Percentiles rank a stretch among this genome's conserved stretches.
phyloP scores from a whole-genome alignment of 2,329 filamentous ascomycete species.

The Alternaria longipes region DNA sequence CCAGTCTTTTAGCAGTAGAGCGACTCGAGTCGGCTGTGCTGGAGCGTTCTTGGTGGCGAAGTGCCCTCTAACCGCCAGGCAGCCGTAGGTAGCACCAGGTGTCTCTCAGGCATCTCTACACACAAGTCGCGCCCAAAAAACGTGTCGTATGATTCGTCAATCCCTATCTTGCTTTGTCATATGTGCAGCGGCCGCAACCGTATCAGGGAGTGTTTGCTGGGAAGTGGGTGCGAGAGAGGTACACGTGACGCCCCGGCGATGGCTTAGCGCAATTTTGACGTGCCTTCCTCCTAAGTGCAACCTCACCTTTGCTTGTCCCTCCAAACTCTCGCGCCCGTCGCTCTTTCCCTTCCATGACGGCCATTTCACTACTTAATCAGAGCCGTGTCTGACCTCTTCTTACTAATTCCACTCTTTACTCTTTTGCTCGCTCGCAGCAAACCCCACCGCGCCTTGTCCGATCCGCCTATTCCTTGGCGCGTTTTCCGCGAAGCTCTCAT shows the following conservation, averaged over 20 bases:
- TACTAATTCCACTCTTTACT: constrained; percentile 30
- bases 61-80: constrained; percentile 35
- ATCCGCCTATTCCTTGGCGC: constrained; percentile 40
- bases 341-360: constrained; percentile 41
- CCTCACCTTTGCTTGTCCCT: constrained; percentile 27
- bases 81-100: constrained; percentile 44
- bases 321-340: constrained; percentile 30
- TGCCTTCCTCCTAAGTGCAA: constrained; percentile 25
- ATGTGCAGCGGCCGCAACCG: constrained; percentile 1
- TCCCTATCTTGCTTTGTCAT: constrained; percentile 23
- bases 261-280: constrained; percentile 22
- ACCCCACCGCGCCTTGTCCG: constrained; percentile 32
- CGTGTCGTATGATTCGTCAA: constrained; percentile 23
- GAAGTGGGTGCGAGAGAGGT: constrained; percentile 1
- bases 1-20: constrained; percentile 5
- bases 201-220: constrained; percentile 9
- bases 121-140: constrained; percentile 10
- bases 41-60: constrained; percentile 24
- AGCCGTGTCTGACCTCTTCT: constrained; percentile 35
- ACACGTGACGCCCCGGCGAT: constrained; percentile 30
- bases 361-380: constrained; percentile 44
- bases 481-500: constrained; percentile 42
- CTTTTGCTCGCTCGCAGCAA: constrained; percentile 19
- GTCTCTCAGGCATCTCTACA: constrained; percentile 29
- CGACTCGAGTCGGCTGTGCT: constrained; percentile 24